Percentiles rank a stretch among this genome's conserved stretches.
Conservation (phyloP, 306 rosid species). For the Begonia peltatifolia region DNA sequence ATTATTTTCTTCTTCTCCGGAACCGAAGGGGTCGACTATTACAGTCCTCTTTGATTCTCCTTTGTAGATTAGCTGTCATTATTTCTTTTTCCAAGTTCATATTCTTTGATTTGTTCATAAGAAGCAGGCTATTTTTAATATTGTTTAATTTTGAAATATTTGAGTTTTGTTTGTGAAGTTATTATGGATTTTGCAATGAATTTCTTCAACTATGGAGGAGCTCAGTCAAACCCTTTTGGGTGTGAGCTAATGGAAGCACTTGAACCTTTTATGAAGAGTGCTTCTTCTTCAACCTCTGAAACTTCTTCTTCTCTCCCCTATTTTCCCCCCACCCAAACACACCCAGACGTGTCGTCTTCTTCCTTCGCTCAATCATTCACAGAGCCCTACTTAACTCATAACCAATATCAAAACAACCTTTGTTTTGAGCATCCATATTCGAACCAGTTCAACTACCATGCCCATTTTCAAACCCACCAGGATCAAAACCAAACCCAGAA, state of each 20-base stretch:
- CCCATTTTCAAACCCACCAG: conserved; percentile 62
- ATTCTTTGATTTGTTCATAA: conserved; percentile 48
- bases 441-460: conserved; percentile 49
- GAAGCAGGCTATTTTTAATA: conserved; percentile 26
- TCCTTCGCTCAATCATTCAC: conserved; percentile 31
- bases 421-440: conserved; percentile 37
- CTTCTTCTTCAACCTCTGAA: conserved; percentile 26
- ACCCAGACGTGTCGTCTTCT: conserved; percentile 20
- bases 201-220: conserved; percentile 32
- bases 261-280: conserved; percentile 88
- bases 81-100: conserved; percentile 8
- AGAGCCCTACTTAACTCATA: neutral
- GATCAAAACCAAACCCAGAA: conserved; percentile 17
- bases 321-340: conserved; percentile 9
- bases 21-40: conserved; percentile 60
- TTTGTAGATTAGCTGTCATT: conserved; percentile 7
- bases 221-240: conserved; percentile 47
- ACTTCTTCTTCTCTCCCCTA: conserved; percentile 7
- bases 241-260: conserved; percentile 98
- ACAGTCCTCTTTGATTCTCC: conserved; percentile 40
- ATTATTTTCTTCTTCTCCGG: neutral
- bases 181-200: conserved; percentile 67
- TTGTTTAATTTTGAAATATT: neutral
- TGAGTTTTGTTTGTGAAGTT: conserved; percentile 4
- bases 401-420: conserved; percentile 7